A percentile compares a stretch with the other conserved stretches of the same genome.
phyloP scores from a whole-genome alignment of 164 flowering plant genomes.

The Sextonia rubra region DNA sequence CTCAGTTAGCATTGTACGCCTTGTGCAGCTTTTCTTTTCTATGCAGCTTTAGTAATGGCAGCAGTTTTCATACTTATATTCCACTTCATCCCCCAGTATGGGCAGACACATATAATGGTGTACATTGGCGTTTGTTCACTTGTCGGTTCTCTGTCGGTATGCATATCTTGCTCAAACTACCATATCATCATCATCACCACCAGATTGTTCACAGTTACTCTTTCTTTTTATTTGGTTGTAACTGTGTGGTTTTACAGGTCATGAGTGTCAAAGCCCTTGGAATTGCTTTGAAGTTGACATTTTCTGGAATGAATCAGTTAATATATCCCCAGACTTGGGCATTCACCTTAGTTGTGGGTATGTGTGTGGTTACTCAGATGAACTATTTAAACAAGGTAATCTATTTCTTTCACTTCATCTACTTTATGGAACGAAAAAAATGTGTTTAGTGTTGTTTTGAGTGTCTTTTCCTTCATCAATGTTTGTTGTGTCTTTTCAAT shows the following conservation, averaged over 20 bases:
- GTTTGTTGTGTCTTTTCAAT: neutral
- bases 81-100: constrained; percentile 60
- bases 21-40: constrained; percentile 62
- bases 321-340: constrained; percentile 61
- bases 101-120: constrained; percentile 74
- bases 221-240: neutral
- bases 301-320: constrained; percentile 62
- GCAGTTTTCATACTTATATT: constrained; percentile 45
- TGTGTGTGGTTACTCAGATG: constrained; percentile 54
- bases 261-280: constrained; percentile 72
- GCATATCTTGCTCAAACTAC: constrained; percentile 12
- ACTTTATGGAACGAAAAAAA: neutral
- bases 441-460: neutral
- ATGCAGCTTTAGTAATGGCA: constrained; percentile 51
- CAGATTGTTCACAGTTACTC: neutral
- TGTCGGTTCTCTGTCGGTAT: constrained; percentile 68
- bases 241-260: constrained; percentile 34
- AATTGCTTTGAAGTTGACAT: constrained; percentile 64
- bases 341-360: constrained; percentile 40
- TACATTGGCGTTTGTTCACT: constrained; percentile 80
- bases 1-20: constrained; percentile 3
- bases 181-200: too few relatives aligned
- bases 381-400: constrained; percentile 68
- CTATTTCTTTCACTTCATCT: neutral
- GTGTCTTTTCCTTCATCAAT: neutral